These are phyloP conservation scores for Pythium volutum DNA, from an alignment of 352 stramenopile genomes.

Conservation along the genomic window DNA sequence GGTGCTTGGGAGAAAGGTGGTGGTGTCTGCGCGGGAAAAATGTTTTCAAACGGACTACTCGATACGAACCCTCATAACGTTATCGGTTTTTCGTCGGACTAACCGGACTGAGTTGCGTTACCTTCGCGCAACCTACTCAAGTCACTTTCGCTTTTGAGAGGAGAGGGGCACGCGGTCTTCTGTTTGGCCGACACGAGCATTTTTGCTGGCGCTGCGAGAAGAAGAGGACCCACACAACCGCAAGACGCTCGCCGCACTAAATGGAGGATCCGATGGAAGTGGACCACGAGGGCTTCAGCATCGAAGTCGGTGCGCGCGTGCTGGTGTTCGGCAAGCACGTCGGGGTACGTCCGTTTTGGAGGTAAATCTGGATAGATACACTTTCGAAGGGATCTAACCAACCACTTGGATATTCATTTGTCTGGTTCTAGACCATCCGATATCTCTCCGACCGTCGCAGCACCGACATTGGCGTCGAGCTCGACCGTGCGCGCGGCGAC, in stretches of 20 bases:
- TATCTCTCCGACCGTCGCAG: slow-evolving; percentile 57
- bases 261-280: slow-evolving; percentile 33
- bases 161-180: background rate
- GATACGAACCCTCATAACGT: background rate
- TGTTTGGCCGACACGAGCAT: background rate
- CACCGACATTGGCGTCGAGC: slow-evolving; percentile 78
- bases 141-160: slow-evolving; percentile 10
- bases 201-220: background rate
- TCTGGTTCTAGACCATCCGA: slow-evolving; percentile 45
- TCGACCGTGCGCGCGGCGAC: slow-evolving; percentile 75
- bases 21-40: background rate
- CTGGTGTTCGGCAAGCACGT: slow-evolving; percentile 80
- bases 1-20: background rate
- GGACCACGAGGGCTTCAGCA: slow-evolving; percentile 30
- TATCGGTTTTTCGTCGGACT: background rate
- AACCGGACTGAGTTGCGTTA: slow-evolving; percentile 15
- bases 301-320: slow-evolving; percentile 46
- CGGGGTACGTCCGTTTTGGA: slow-evolving; percentile 42
- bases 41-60: slow-evolving; percentile 1
- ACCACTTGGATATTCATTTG: background rate
- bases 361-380: background rate
- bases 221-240: background rate
- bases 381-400: slow-evolving; percentile 8
- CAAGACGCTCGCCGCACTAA: background rate
- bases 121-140: slow-evolving; percentile 27